Evolutionary conservation across 257 asterid species (phyloP), one percentile per base, ranked within the genome.

Genomic region (Perilla frutescens): DNA sequence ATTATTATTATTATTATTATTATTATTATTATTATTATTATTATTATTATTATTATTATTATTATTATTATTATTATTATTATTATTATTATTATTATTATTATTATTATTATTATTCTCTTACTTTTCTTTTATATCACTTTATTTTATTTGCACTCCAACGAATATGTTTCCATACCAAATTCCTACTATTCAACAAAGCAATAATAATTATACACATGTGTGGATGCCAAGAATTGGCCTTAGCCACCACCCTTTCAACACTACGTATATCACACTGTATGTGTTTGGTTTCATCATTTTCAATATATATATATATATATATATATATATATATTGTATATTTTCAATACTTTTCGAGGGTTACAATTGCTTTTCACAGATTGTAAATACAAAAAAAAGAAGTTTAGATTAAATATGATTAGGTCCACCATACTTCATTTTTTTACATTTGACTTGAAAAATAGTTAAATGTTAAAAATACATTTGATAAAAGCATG

Each of bases 61-160:
- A 20, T 20, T 20, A 20, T 20, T 20, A 20, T 20, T 14, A 41
- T 65, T 65, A n/a, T 57, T 54, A 55, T 20, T 20, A 20, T 20
- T 20, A 20, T 20, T 20, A 20, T 20, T 14, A 41, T 65, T 65
- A 55, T 20, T 20, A 20, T 20, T 20, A 20, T 20, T 20, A 20
- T 57, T 54, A 55, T 20, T 20, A 20, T 20, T 20, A 20, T 20
- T 20, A 20, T 20, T 14, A 41, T 65, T 65, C 70, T 43, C 66
- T 9, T 2, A 43, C 57, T n/a, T 54, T 72, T 41, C 47, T 37
- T 72, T 64, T 29, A 12, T 9, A 0, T 55, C 72, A 29, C 58
- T 56, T 56, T 56, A 66, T 74, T 65, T 62, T 54, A 74, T 57
- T 7, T 66, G 44, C 60, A 54, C 53, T 55, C 54, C 54, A 59